phyloP scores from a whole-genome alignment of 371 early-diverging fungal genomes.

The Phascolomyces articulosus region DNA sequence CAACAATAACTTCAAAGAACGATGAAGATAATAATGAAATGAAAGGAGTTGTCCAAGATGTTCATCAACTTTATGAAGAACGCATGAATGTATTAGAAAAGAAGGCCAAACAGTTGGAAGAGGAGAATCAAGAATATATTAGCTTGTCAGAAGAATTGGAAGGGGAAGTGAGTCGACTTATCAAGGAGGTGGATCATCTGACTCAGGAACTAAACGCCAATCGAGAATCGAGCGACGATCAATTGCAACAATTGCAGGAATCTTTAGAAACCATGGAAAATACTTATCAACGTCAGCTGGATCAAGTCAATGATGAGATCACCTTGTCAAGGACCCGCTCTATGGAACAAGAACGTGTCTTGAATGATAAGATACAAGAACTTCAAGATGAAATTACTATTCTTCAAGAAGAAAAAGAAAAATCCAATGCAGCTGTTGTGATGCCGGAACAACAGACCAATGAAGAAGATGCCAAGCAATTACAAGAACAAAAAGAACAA shows the following conservation, averaged over 20 bases:
- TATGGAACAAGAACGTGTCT: background rate
- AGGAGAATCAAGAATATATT: constrained; percentile 39
- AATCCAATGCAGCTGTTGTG: background rate
- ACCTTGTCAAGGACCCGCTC: background rate
- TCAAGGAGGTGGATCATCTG: constrained; percentile 22
- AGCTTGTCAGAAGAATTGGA: constrained; percentile 33
- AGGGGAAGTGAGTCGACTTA: constrained; percentile 30
- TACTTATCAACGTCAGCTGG: constrained; percentile 2
- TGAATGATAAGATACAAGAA: constrained; percentile 1
- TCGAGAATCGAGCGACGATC: background rate
- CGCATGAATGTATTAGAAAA: constrained; percentile 18
- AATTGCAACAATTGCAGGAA: constrained; percentile 3
- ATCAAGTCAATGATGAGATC: background rate
- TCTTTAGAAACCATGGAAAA: constrained; percentile 3
- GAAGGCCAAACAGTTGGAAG: constrained; percentile 23
- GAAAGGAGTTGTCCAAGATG: background rate
- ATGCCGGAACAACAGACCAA: background rate
- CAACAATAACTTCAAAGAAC: background rate
- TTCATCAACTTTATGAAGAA: constrained; percentile 10
- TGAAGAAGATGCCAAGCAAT: background rate
- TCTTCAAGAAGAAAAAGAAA: background rate
- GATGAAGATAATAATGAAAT: background rate
- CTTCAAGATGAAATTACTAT: constrained; percentile 8
- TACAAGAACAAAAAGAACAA: background rate
- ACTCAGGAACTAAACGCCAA: constrained; percentile 21